phyloP scores from a whole-genome alignment of 169 alveolate genomes.

The Perkinsus olseni region DNA sequence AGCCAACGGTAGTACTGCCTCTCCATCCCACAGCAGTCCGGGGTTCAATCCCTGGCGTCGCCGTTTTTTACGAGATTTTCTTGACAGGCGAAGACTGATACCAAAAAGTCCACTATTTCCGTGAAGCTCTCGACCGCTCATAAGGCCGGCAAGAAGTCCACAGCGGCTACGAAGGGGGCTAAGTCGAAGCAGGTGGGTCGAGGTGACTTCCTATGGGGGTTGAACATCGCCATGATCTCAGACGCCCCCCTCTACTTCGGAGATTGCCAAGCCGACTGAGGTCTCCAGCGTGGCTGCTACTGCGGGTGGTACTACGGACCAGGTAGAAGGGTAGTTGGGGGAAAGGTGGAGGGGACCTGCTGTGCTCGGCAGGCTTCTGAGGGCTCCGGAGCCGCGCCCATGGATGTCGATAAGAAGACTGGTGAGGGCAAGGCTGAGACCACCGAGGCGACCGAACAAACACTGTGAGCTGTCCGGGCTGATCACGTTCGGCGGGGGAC shows the following conservation, averaged over 20 bases:
- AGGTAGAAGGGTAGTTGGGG: no score
- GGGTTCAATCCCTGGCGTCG: no score
- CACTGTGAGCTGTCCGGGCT: no score
- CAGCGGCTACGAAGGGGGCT: not conserved
- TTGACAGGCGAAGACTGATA: not conserved
- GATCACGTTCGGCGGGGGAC: no score
- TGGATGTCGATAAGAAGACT: not conserved
- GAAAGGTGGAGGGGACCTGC: not conserved
- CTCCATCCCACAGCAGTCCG: no score
- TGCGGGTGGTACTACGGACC: not conserved
- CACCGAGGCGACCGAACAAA: not conserved
- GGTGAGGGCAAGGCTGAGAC: not conserved
- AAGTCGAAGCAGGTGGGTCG: not conserved
- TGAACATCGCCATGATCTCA: no score
- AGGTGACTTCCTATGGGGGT: no score
- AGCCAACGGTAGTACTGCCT: not conserved
- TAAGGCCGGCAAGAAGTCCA: not conserved
- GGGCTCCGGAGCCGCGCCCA: not conserved
- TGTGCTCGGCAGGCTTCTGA: not conserved
- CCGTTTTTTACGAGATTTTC: not conserved
- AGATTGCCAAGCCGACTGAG: not conserved
- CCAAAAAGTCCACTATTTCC: not conserved
- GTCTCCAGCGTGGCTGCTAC: not conserved
- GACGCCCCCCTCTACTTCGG: no score
- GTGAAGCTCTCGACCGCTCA: not conserved